Percentiles rank a stretch among this genome's conserved stretches.
Evolutionary conservation across 2,329 filamentous ascomycete species (phyloP).

Genomic region (Monilinia fructigena): DNA sequence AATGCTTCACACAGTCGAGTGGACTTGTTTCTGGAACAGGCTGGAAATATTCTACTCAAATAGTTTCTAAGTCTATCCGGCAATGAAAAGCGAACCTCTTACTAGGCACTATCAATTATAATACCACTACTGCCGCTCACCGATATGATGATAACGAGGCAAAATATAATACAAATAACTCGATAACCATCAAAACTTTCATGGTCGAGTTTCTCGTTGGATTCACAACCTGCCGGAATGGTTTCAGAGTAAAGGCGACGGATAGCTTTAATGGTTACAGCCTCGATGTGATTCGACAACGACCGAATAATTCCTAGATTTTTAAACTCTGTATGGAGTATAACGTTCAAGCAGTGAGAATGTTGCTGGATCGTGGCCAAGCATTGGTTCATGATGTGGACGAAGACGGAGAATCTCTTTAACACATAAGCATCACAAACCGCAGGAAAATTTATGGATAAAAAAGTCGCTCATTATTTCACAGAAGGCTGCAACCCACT

Average conservation of each 20-base stretch:
- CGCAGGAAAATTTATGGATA: fast-evolving
- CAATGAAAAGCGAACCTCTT: neutral
- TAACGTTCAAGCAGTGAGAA: conserved; percentile 15
- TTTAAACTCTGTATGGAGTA: neutral
- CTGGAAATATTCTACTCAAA: neutral
- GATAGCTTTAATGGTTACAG: neutral
- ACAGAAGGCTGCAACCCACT: fast-evolving
- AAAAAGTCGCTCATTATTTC: neutral
- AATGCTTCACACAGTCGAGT: neutral
- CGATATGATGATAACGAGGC: neutral
- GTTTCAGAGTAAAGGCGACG: neutral
- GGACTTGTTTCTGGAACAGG: neutral
- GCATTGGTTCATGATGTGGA: conserved; percentile 25
- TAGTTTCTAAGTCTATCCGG: neutral
- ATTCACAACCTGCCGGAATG: neutral
- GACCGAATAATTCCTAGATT: conserved; percentile 5
- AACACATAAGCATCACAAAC: conserved; percentile 17
- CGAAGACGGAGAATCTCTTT: neutral
- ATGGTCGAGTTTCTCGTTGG: neutral
- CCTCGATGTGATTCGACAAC: neutral
- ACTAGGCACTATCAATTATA: neutral
- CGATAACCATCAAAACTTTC: neutral
- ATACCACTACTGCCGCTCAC: neutral
- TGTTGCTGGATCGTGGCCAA: conserved; percentile 16
- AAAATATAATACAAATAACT: neutral